Base-by-base conservation (phyloP, 257 asterid genomes). In the Anisodus acutangulus region DNA sequence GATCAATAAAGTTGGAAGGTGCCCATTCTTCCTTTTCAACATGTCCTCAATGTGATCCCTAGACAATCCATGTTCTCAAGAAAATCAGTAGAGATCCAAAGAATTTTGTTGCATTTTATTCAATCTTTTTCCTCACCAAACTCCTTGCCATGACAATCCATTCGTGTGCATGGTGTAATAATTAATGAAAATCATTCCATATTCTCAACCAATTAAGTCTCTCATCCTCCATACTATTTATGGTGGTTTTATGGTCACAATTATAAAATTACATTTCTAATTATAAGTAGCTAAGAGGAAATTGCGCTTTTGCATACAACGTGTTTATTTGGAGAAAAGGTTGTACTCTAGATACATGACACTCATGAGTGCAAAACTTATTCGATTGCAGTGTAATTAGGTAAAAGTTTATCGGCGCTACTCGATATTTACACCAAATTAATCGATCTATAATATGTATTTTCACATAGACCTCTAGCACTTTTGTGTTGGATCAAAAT, bases 91-190 rank as follows among this genome's bases (percentile, higher is more conserved):
- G 60, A 49, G 60, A 47, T 76, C 26, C 64, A 76, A 76, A 51
- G 45, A 54, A 76, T 76, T 31, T 51, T 76, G 43, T 76, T 76
- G 62, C 62, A 76, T 11, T 76, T 76, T 49, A 22, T 51, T 49
- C 45, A 51, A 69, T 26, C 47, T 26, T 76, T 22, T 51, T 76
- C 10, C 62, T 76, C 64, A 8, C 47, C 81, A 76, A 51, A 68
- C 81, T 11, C 45, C 8, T 37, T 15, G 15, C 41, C 43, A 17
- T 19, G 26, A 76, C 31, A 53, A 76, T 51, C 81, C 81, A 53
- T 76, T 22, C 81, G 81, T 76, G 81, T 76, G 81, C 81, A 76
- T 76, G 13, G 3, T 76, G 15, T 53, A 76, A 53, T 76, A 53
- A 76, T 26, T 13, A 51, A 76, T 76, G 8, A 76, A 26, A 49